Conservation (phyloP, 2,329 filamentous ascomycete species). For the Cordyceps fumosorosea region DNA sequence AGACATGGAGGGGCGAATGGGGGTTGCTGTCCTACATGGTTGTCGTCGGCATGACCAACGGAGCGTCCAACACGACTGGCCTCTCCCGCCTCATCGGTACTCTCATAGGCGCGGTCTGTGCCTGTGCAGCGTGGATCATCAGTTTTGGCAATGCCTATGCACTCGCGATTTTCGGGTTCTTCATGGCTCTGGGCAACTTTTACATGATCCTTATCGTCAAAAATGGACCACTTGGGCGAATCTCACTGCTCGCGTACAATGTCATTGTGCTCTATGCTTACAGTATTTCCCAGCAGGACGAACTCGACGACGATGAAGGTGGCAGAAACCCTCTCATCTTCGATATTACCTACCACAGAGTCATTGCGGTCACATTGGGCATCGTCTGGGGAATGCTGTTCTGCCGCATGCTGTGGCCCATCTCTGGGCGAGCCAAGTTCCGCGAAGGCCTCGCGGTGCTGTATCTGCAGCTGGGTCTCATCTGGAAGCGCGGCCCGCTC, state of each 20-base stretch:
- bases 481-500: constrained; percentile 91
- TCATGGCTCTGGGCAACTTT: constrained; percentile 76
- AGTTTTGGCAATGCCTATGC: constrained; percentile 66
- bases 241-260: constrained; percentile 94
- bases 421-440: constrained; percentile 80
- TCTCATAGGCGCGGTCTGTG: constrained; percentile 68
- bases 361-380: constrained; percentile 77
- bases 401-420: constrained; percentile 87
- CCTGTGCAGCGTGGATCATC: constrained; percentile 71
- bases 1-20: constrained; percentile 93
- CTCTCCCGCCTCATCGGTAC: constrained; percentile 83
- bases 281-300: constrained; percentile 72
- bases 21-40: constrained; percentile 95
- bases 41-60: constrained; percentile 95
- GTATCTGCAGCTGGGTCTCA: constrained; percentile 89
- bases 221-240: constrained; percentile 85
- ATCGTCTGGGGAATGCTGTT: constrained; percentile 90
- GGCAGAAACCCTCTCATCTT: constrained; percentile 77
- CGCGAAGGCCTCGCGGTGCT: constrained; percentile 85
- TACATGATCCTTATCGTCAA: constrained; percentile 81
- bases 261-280: constrained; percentile 92
- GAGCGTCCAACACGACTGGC: constrained; percentile 89
- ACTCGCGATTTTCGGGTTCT: constrained; percentile 74
- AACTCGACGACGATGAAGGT: constrained; percentile 80
- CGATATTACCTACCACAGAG: constrained; percentile 81